Evolutionary conservation across 257 asterid species (phyloP), one percentile per base, ranked within the genome.

Genomic region (Parsonsia alboflavescens): DNA sequence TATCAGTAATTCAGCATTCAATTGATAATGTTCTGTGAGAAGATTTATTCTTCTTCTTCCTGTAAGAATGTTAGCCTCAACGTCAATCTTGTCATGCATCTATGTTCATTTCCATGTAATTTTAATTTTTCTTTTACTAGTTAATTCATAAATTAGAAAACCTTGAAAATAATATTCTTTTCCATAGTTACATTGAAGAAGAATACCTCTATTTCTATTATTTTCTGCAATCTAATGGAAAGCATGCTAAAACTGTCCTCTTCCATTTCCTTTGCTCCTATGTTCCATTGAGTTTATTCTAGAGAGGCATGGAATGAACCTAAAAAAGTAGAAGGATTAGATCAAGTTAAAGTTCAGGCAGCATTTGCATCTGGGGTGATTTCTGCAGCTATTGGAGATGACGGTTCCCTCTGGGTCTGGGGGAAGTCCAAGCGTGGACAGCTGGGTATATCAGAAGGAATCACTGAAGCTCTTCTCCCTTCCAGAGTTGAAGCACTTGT

Each of bases 391-490:
- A 77, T 88, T 79, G 98, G 93, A 77, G 91, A 89, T 13, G 98
- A 89, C 76, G 98, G 99, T 19, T 86, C 91, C 58, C 75, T 95
- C 56, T 95, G 99, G 98, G 99, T 90, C 19, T 95, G 98, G 99
- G 99, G 98, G 68, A 87, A 82, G 82, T 95, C 99, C 45, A 92
- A 95, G 80, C 98, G 93, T 17, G 99, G 99, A 70, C 98, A 90
- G 79, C 86, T 95, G 26, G 99, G 98, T 33, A 82, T 95, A 2
- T 98, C 96, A 67, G 68, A 87, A 76, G 88, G 80, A 70, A 75
- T 85, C 57, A 78, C 75, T 3, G 95, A 90, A 59, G 85, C 96
- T 81, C 81, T 82, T 67, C 61, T 78, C 39, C 99, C 99, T 33
- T 67, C 90, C 36, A 84, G 84, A 78, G 96, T 92, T 56, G 89